Base-by-base conservation (phyloP, 176 grass and related monocot genomes). In the Ampelocalamus luodianensis region DNA sequence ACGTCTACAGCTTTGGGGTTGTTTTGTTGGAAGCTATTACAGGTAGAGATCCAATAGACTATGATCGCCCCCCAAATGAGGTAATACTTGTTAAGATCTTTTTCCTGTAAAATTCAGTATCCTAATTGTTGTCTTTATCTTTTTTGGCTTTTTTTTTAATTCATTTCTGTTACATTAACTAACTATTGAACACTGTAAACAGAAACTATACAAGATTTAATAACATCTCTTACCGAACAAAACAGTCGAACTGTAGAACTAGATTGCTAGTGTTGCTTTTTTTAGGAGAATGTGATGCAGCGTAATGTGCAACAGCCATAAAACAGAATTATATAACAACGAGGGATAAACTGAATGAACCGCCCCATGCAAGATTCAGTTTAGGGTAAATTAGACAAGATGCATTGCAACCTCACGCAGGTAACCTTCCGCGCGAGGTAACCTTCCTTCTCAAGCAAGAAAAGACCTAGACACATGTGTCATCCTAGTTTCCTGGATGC, bases 1-100 rank as follows among this genome's bases (percentile, higher is more conserved):
- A 98, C n/a, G 85, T 98, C 17, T 98, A 98, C 60, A 98, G 95
- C 82, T 98, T 98, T 81, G 95, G 95, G 68, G 95, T 98, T 77
- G 89, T 98, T 90, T 83, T 98, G 64, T 87, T 98, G 65, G 95
- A 98, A 88, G 95, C 91, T 86, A 98, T 98, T 86, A 98, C 95
- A 32, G 95, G 95, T 67, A 90, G 95, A 91, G 91, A 98, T 86
- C 95, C 95, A 82, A 87, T 98, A 37, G 95, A 98, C 70, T 98
- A 98, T 81, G 87, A 90, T 23, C 87, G 93, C 27, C 86, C 93
- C 39, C 55, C 89, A 87, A 93, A 91, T 90, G 95, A 98, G 95
- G 95, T 98, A 95, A 81, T 68, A 60, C 51, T 27, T 74, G 38
- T 44, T 17, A 16, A 60, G 36, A 26, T 68, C 60, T 56, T 80